These are phyloP conservation scores for Debaryomyces psychrophilus DNA, from an alignment of 1,139 yeast species.

Conservation along the genomic window DNA sequence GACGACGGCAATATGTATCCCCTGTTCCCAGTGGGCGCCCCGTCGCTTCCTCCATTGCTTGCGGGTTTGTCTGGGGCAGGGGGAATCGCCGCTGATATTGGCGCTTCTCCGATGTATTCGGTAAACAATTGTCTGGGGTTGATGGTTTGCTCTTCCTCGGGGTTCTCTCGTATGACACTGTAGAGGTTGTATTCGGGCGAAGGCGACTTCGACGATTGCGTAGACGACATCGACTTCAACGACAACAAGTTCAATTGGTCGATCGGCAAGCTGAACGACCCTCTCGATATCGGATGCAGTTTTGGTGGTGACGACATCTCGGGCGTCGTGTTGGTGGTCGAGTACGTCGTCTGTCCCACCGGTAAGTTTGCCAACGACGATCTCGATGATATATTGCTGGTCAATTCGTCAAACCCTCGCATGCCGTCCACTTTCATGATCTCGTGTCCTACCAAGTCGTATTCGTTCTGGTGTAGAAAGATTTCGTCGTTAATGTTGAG, in stretches of 20 bases:
- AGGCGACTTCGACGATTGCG: conserved; percentile 14
- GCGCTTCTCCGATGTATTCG: conserved; percentile 10
- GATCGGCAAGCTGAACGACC: conserved; percentile 21
- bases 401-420: background rate
- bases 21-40: conserved; percentile 11
- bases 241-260: conserved; percentile 37
- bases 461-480: conserved; percentile 7
- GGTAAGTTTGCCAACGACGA: conserved; percentile 8
- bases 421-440: background rate
- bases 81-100: conserved; percentile 18
- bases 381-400: conserved; percentile 9
- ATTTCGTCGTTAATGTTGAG: conserved; percentile 11
- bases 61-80: conserved; percentile 13
- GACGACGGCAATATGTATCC: conserved; percentile 12
- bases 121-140: conserved; percentile 38
- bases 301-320: conserved; percentile 11
- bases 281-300: conserved; percentile 5
- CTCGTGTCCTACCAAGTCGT: background rate
- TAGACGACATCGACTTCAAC: conserved; percentile 19
- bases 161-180: conserved; percentile 8
- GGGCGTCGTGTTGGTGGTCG: conserved; percentile 13
- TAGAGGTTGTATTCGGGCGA: conserved; percentile 15
- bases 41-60: background rate
- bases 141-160: conserved; percentile 32
- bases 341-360: conserved; percentile 2